Base-by-base conservation (phyloP, 805 yeast genomes). In the Kodamaea leandrae region DNA sequence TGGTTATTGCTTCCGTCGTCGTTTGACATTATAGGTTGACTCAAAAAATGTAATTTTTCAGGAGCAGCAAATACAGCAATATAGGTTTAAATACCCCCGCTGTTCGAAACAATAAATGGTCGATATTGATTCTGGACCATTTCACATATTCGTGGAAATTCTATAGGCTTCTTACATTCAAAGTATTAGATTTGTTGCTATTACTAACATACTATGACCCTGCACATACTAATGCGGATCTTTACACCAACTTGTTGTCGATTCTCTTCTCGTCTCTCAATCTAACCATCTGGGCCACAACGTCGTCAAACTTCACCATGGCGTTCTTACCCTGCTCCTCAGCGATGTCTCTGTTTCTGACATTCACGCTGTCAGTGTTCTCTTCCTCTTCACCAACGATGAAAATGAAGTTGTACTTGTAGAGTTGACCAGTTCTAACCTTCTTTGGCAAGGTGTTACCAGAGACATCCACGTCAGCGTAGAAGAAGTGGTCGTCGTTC, bases 381-480 rank as follows among this genome's bases (percentile, higher is more conserved):
- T 84, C 78, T 72, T 93, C 99, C 59, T 87, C 89, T 63, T 86
- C 96, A 67, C 99, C 99, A 51, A 93, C 99, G 63, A 89, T 86
- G 67, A 91, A 89, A 60, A 91, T 86, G 71, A 89, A 93, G 77
- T 93, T 93, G 74, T 89, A 93, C 68, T 86, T 89, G 71, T 83
- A 82, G 61, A 91, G 61, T 77, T 93, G 98, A 58, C 97, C 99
- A 54, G 79, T 86, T 78, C 99, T 88, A 47, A 93, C 89, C 83
- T 93, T 93, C 91, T 93, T 93, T 66, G 86, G 96, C 66, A 93
- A 77, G 42, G 99, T 93, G 77, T 93, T 91, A 71, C 96, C 97
- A 37, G 90, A 77, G 45, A 88, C 68, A 63, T 93, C 99, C 44
- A 80, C 95, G 60, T 93, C 99, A 30, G 96, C 93, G 59, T 78